Base-by-base conservation (phyloP, 768 basidiomycete species). In the Podaxis rugospora region DNA sequence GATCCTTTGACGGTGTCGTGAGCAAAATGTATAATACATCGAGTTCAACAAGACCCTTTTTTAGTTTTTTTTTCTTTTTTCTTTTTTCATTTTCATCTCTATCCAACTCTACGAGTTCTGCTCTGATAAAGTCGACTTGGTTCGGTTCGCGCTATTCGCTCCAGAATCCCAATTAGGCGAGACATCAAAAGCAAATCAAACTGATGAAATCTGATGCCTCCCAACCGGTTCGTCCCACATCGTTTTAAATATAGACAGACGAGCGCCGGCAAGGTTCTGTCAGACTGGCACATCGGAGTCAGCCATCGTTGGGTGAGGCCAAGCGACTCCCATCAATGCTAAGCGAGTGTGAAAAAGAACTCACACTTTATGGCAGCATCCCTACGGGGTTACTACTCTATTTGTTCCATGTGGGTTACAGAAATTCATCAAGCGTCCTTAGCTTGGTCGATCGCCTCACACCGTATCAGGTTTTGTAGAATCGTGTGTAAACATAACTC, bases 181-280 rank as follows among this genome's bases (percentile, higher is more conserved):
- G n/a, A 37, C 36, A 39, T 54, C 53, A 25, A 39, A 32, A 47
- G 37, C 13, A 16, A 47, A n/a, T 57, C 57, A 56, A 52, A n/a
- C 51, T 11, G 36, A 57, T 47, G 50, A 63, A 61, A 64, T 64
- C 58, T 58, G 61, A 59, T 53, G 28, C 21, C 7, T 44, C n/a
- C 49, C 36, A 37, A 35, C 32, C 47, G 54, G 58, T 39, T 61
- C 63, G 59, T 63, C 57, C 32, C 67, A 63, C 57, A 62, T 60
- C 56, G 44, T 59, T 58, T 64, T 50, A 60, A 54, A 60, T 64
- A 59, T 66, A 50, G 39, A n/a, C 11, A 49, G 39, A 37, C 11
- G 37, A 59, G 37, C 39, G 18, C 7, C 62, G 66, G 62, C 57
- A 64, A 61, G 55, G 23, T 47, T 59, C 47, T 50, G 37, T 37